Percentiles rank a stretch among this genome's conserved stretches.
These are phyloP conservation scores for Pleurotus ostreatus DNA, from an alignment of 768 basidiomycete species.

Conservation along the genomic window DNA sequence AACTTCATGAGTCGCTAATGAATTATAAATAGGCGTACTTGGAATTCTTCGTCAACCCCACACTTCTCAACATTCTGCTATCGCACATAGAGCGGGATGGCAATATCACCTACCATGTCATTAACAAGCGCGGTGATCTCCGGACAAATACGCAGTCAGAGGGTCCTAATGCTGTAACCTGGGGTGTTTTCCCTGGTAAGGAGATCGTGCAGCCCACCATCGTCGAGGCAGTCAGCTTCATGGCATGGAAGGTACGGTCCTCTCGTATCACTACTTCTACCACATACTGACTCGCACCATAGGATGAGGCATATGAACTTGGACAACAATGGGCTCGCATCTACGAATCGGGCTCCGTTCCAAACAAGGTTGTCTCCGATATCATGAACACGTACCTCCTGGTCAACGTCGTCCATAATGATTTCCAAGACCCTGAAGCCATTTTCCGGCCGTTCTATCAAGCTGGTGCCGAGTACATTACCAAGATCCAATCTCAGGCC, in stretches of 20 bases:
- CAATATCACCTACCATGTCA: slow-evolving; percentile 94
- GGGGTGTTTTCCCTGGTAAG: slow-evolving; percentile 97
- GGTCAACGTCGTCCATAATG: slow-evolving; percentile 95
- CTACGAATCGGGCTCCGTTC: slow-evolving; percentile 74
- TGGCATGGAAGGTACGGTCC: slow-evolving; percentile 87
- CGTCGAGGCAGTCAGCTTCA: slow-evolving; percentile 95
- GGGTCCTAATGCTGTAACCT: slow-evolving; percentile 97
- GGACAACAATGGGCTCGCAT: slow-evolving; percentile 88
- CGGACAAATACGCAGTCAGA: slow-evolving; percentile 93
- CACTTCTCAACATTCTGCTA: slow-evolving; percentile 67
- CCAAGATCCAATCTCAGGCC: slow-evolving; percentile 29
- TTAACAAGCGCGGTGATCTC: slow-evolving; percentile 93
- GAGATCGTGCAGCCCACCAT: slow-evolving; percentile 96
- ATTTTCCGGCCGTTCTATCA: slow-evolving; percentile 88
- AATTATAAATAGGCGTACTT: slow-evolving; percentile 71
- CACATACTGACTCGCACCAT: slow-evolving; percentile 9
- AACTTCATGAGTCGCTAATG: background rate
- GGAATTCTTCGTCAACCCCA: slow-evolving; percentile 87
- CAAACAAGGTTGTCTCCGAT: slow-evolving; percentile 69
- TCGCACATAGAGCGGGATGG: slow-evolving; percentile 81
- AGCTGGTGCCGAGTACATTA: slow-evolving; percentile 60
- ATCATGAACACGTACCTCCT: slow-evolving; percentile 82
- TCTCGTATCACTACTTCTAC: background rate
- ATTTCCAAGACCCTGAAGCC: slow-evolving; percentile 79
- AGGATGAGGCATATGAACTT: slow-evolving; percentile 94